Percentiles rank a stretch among this genome's conserved stretches.
phyloP scores from a whole-genome alignment of 2,329 filamentous ascomycete genomes.

The Trichoderma harzianum region DNA sequence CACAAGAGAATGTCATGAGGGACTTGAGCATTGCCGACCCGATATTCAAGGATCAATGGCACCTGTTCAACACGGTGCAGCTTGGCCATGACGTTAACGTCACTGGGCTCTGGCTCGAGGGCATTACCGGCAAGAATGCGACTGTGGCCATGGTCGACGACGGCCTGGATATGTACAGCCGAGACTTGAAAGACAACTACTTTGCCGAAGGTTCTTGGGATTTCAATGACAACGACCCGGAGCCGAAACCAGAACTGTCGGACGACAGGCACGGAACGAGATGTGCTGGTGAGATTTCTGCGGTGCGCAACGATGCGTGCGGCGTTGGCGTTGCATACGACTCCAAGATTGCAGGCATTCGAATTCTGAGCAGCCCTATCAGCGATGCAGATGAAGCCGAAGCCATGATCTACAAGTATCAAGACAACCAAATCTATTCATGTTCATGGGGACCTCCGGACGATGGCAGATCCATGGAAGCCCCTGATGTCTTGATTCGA shows the following conservation, averaged over 20 bases:
- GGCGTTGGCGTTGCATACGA: conserved; percentile 96
- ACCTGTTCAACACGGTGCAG: conserved; percentile 80
- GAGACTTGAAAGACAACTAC: conserved; percentile 90
- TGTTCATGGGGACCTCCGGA: conserved; percentile 98
- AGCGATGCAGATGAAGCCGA: conserved; percentile 88
- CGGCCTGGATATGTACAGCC: conserved; percentile 91
- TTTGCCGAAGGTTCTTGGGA: conserved; percentile 91
- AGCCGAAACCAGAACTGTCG: conserved; percentile 75
- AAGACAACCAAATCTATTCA: conserved; percentile 94
- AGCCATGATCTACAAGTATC: conserved; percentile 87
- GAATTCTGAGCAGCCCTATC: conserved; percentile 88
- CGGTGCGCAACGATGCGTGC: conserved; percentile 87
- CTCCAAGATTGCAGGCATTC: conserved; percentile 82
- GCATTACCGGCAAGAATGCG: conserved; percentile 82
- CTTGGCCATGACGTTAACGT: conserved; percentile 92
- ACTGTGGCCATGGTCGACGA: conserved; percentile 96
- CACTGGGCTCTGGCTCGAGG: conserved; percentile 87
- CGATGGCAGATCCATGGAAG: conserved; percentile 91
- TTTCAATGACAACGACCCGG: conserved; percentile 80
- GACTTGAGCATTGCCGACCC: conserved; percentile 78
- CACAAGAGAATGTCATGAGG: conserved; percentile 59
- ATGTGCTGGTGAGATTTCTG: conserved; percentile 90
- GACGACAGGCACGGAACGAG: conserved; percentile 91
- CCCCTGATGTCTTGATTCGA: conserved; percentile 81
- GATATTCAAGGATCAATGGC: conserved; percentile 93